Percentiles rank a stretch among this genome's conserved stretches.
Conservation (phyloP, 257 asterid genomes). For the Agastache rugosa region DNA sequence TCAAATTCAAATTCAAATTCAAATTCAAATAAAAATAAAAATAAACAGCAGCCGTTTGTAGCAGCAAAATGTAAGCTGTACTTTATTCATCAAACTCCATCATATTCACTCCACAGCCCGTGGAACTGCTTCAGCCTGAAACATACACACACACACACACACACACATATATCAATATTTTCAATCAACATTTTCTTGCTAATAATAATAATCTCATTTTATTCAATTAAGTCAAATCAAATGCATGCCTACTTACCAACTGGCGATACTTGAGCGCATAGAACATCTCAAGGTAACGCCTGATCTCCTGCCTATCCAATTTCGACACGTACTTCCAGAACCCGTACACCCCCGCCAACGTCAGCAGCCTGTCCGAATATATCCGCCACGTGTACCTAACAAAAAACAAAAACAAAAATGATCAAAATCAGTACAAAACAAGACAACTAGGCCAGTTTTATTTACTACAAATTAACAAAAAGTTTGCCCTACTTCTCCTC, state of each 20-base stretch:
- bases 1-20: background rate
- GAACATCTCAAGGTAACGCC: slow-evolving; percentile 93
- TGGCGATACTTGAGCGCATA: slow-evolving; percentile 83
- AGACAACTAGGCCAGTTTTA: background rate
- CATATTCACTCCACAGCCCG: slow-evolving; percentile 61
- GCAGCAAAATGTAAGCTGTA: background rate
- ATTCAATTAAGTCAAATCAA: background rate
- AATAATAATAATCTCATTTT: background rate
- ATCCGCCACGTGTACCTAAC: slow-evolving; percentile 96
- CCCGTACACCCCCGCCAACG: slow-evolving; percentile 90
- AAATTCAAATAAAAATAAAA: background rate
- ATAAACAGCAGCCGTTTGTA: slow-evolving; percentile 15
- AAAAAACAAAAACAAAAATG: no score
- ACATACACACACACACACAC: background rate
- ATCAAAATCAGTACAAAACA: background rate
- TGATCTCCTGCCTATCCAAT: slow-evolving; percentile 81
- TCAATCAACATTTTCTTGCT: background rate
- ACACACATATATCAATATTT: background rate
- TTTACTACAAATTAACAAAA: background rate
- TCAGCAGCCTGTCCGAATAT: slow-evolving; percentile 81
- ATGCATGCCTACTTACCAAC: slow-evolving; percentile 58
- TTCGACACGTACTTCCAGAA: slow-evolving; percentile 91
- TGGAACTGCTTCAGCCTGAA: slow-evolving; percentile 89
- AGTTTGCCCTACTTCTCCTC: slow-evolving; percentile 65
- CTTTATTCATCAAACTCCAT: slow-evolving; percentile 23